These are phyloP conservation scores for Candida parachauliodes DNA, from an alignment of 805 yeast genomes.

Conservation along the genomic window DNA sequence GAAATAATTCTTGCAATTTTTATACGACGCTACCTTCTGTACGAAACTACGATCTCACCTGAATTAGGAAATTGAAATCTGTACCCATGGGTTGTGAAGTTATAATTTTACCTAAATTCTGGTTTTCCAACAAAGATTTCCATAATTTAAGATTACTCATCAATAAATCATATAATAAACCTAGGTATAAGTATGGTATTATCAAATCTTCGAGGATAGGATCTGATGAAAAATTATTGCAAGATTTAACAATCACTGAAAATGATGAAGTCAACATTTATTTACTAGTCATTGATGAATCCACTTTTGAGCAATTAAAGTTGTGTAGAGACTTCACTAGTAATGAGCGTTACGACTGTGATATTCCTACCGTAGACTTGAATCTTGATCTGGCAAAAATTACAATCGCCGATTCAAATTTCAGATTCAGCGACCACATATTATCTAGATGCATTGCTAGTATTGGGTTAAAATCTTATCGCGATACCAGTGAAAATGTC, in stretches of 20 bases:
- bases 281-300: conserved; percentile 25
- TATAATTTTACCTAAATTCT: conserved; percentile 6
- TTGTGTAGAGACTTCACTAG: conserved; percentile 22
- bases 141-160: conserved; percentile 26
- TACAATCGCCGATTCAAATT: conserved; percentile 16
- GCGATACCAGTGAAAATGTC: conserved; percentile 8
- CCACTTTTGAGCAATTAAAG: conserved; percentile 17
- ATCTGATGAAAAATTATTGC: conserved; percentile 13
- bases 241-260: conserved; percentile 23
- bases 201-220: conserved; percentile 42
- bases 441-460: conserved; percentile 25
- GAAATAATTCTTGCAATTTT: too few relatives aligned
- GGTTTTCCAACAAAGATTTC: conserved; percentile 6
- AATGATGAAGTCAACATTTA: conserved; percentile 16
- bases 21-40: too few relatives aligned
- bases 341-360: conserved; percentile 19
- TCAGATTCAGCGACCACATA: conserved; percentile 13
- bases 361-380: conserved; percentile 22
- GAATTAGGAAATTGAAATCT: too few relatives aligned
- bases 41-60: too few relatives aligned
- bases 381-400: conserved; percentile 17
- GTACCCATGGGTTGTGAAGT: conserved; percentile 25
- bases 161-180: conserved; percentile 50
- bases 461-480: conserved; percentile 17
- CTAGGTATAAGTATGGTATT: conserved; percentile 40